phyloP scores from a whole-genome alignment of 2,329 filamentous ascomycete species.

The Rutstroemia sp. region DNA sequence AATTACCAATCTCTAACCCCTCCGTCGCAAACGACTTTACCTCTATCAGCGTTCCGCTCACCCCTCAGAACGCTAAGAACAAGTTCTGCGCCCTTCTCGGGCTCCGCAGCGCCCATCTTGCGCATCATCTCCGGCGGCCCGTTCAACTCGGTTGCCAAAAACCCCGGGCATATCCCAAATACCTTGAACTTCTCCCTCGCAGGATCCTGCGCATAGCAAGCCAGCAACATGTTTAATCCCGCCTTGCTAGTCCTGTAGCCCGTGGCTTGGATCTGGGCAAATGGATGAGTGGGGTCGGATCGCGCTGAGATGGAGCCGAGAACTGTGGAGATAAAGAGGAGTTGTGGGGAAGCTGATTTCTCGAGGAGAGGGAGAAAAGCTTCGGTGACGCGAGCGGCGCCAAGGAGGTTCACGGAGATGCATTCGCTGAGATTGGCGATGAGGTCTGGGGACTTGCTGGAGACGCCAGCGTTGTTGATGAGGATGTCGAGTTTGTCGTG shows the following conservation, averaged over 20 bases:
- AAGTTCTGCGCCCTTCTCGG: constrained; percentile 20
- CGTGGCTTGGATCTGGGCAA: constrained; percentile 11
- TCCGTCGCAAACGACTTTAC: background rate
- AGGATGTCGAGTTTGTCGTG: constrained; percentile 16
- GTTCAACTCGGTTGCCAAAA: constrained; percentile 24
- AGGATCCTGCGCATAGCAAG: constrained; percentile 23
- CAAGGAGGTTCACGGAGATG: constrained; percentile 27
- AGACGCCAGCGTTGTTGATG: constrained; percentile 18
- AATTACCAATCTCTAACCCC: background rate
- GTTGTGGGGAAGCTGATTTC: constrained; percentile 22
- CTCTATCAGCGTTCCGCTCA: constrained; percentile 14
- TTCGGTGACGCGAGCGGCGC: constrained; percentile 27
- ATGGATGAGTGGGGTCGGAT: constrained; percentile 9
- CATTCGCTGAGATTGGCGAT: constrained; percentile 14
- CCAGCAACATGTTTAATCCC: constrained; percentile 26
- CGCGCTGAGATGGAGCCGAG: constrained; percentile 16
- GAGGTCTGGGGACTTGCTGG: background rate
- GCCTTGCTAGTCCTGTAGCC: constrained; percentile 25
- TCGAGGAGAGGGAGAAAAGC: constrained; percentile 29
- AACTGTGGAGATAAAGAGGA: constrained; percentile 24
- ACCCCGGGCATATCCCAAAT: constrained; percentile 24
- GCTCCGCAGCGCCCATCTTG: constrained; percentile 3
- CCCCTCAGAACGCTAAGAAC: constrained; percentile 23
- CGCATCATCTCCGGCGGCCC: constrained; percentile 1
- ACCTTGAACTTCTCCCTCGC: constrained; percentile 22